Evolutionary conservation across 2,329 filamentous ascomycete species (phyloP), one percentile per base, ranked within the genome.

Genomic region (Sclerotinia subarctica): DNA sequence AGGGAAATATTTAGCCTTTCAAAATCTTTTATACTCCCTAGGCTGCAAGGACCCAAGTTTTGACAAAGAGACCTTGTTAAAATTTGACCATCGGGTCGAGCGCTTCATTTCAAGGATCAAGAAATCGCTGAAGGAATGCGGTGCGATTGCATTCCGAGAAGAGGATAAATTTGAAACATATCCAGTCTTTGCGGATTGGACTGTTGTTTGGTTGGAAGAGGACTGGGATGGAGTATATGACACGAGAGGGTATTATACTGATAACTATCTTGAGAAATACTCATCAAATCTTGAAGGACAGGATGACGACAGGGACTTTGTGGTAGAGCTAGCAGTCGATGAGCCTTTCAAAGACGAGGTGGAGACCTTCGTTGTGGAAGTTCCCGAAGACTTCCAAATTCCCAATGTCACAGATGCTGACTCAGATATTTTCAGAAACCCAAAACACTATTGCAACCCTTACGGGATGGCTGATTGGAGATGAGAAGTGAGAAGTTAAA

Each of bases 151-250:
- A 4, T 64, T 57, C 5, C 15, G 3, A 2, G 10, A 6, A 44
- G 35, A 64, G 5, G 62, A 53, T n/a, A 57, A n/a, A 17, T 15
- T 6, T 19, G 49, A 29, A 44, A 24, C 32, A 35, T 32, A 53
- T 13, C 59, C 59, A 6, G 13, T 38, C 1, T 52, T 69, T 38
- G 53, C 42, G 15, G 65, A 68, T 29, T 56, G 32, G 38, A 67
- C 53, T 2, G 35, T 57, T 7, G 63, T 47, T 44, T 64, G 62
- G 62, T 44, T 57, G 4, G 52, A 53, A 29, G 19, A 57, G 49
- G 35, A 57, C 19, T 64, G 62, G 62, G 35, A 64, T 64, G 62
- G 62, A 15, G 21, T n/a, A 7, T 35, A 51, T 26, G 46, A 63
- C 24, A 63, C 59, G 8, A 63, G 46, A 51, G 11, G 17, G 1